Base-by-base conservation (phyloP, 495 filamentous ascomycete species). In the Neurospora tetrasperma region DNA sequence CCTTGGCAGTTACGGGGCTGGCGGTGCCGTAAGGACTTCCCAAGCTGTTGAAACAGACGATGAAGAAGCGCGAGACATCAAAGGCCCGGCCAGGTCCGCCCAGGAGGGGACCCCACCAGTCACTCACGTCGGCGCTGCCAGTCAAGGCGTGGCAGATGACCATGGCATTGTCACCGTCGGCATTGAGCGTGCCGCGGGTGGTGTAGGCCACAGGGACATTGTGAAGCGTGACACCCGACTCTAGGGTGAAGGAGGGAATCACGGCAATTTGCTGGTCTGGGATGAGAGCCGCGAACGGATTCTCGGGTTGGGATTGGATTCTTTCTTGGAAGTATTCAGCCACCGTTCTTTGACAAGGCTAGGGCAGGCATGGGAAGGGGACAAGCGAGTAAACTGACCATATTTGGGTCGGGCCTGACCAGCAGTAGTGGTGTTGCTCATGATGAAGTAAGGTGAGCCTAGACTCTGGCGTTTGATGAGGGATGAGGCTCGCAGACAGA, bases 71-170 rank as follows among this genome's bases (percentile, higher is more conserved):
- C 14, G 93, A 92, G 14, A 90, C 89, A 81, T 99, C 96, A 78
- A 99, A 98, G 2, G 94, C 95, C 76, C 92, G 91, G 42, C 95
- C 94, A 70, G 91, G 88, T 10, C 94, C 93, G 39, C 94, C 94
- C 10, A 98, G 88, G 27, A 99, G 86, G 20, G 96, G 96, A 8
- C 96, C 96, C 96, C 96, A 99, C 96, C 96, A 99, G 83, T 99
- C 96, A 73, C 89, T 88, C 39, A 98, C 96, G 84, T 99, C 96
- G 71, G 96, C 94, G 76, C 94, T 97, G 69, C 96, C 96, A 43
- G 96, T 97, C 75, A 99, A 83, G 48, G 96, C 96, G 84, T 99
- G 96, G 82, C 96, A 99, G 76, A 99, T 97, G 70, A 99, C 91
- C 90, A 99, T 90, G 71, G 87, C 93, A 89, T 99, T 99, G 84